Evolutionary conservation across 164 flowering plant species (phyloP).

Genomic region (Vitis rupestris): DNA sequence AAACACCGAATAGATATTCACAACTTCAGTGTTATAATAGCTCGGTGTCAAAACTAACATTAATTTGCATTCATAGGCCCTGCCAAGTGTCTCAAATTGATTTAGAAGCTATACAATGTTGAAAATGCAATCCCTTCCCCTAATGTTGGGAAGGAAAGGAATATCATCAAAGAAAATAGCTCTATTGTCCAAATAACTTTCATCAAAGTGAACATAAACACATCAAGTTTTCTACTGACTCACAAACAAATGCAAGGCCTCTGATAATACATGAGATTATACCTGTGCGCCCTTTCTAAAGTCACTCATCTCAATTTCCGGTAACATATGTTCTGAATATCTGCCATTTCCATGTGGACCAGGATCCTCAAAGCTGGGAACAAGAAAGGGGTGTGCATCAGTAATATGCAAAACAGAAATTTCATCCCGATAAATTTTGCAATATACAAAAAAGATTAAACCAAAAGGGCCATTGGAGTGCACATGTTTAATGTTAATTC

Average conservation of each 20-base stretch:
- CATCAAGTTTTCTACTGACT: background rate
- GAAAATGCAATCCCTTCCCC: background rate
- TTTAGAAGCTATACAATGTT: background rate
- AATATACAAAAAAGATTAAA: background rate
- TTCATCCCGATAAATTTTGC: background rate
- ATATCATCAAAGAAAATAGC: background rate
- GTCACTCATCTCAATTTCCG: conserved; percentile 80
- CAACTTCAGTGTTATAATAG: no score
- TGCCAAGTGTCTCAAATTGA: no score
- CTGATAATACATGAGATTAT: conserved; percentile 4
- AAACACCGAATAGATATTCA: no score
- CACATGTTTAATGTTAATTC: no score
- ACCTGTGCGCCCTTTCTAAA: conserved; percentile 99
- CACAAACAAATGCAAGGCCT: no score
- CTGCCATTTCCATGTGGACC: conserved; percentile 97
- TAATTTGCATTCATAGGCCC: no score
- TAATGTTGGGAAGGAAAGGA: background rate
- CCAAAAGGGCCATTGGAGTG: no score
- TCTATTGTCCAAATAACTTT: background rate
- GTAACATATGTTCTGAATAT: conserved; percentile 86
- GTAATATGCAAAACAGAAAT: conserved; percentile 1
- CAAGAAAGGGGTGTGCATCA: conserved; percentile 1
- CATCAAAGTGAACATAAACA: no score
- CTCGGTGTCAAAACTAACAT: no score
- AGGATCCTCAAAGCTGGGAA: conserved; percentile 86